These are phyloP conservation scores for Dactylellina parvicollis DNA, from an alignment of 2,329 filamentous ascomycete species.

Conservation along the genomic window DNA sequence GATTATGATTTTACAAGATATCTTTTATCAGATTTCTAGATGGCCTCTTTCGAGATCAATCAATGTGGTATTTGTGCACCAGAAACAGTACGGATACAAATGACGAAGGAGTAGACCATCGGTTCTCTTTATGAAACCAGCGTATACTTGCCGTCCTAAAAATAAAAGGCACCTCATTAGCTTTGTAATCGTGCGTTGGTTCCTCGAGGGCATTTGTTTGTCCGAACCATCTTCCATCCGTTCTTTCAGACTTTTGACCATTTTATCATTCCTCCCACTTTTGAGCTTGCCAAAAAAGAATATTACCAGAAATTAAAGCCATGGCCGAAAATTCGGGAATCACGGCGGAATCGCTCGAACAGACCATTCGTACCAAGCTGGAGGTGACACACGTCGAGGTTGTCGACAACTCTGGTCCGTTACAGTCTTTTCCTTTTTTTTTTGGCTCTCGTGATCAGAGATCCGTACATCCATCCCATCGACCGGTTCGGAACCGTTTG, in stretches of 20 bases:
- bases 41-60: too few species aligned
- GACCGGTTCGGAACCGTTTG: too few species aligned
- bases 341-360: conserved; percentile 41
- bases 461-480: too few species aligned
- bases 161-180: not conserved
- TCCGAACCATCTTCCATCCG: not conserved
- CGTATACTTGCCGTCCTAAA: not conserved
- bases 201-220: not conserved
- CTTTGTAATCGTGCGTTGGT: conserved; percentile 8
- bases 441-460: not conserved
- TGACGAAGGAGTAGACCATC: too few species aligned
- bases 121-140: not conserved
- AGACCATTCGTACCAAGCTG: conserved; percentile 31
- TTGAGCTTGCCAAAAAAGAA: not conserved
- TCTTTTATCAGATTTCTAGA: too few species aligned
- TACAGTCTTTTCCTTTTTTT: not conserved
- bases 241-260: too few species aligned
- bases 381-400: conserved; percentile 39
- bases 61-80: too few species aligned
- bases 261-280: not conserved
- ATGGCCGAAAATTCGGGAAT: conserved; percentile 52
- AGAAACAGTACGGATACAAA: too few species aligned
- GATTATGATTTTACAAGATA: too few species aligned
- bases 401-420: conserved; percentile 49
- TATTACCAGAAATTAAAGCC: not conserved